These are phyloP conservation scores for Annulohypoxylon moriforme DNA, from an alignment of 495 filamentous ascomycete species.

Conservation along the genomic window DNA sequence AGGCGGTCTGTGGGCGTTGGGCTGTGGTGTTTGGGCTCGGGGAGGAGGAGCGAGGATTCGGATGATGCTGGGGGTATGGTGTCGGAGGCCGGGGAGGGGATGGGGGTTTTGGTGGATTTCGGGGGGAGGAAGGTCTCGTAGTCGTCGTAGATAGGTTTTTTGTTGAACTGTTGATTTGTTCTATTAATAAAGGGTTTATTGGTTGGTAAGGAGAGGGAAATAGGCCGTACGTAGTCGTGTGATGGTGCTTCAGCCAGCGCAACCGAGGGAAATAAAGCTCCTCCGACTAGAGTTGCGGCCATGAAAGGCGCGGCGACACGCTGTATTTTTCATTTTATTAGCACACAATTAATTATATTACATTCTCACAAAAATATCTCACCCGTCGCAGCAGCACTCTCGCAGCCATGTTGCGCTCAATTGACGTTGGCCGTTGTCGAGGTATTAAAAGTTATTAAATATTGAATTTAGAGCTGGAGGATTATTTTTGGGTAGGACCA, in stretches of 20 bases:
- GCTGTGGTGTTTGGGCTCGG: slow-evolving; percentile 55
- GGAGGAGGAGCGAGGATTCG: slow-evolving; percentile 26
- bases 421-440: slow-evolving; percentile 45
- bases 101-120: slow-evolving; percentile 48
- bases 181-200: slow-evolving; percentile 5
- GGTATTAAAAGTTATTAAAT: slow-evolving; percentile 16
- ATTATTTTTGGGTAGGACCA: slow-evolving; percentile 18
- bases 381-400: slow-evolving; percentile 65
- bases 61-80: slow-evolving; percentile 44
- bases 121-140: slow-evolving; percentile 58
- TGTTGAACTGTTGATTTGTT: slow-evolving; percentile 56
- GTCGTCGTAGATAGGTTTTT: slow-evolving; percentile 92
- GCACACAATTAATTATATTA: slow-evolving; percentile 17
- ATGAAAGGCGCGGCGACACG: slow-evolving; percentile 61
- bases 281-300: slow-evolving; percentile 59
- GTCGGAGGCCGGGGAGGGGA: slow-evolving; percentile 45
- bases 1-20: slow-evolving; percentile 92
- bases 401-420: slow-evolving; percentile 63
- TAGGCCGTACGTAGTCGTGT: slow-evolving; percentile 49
- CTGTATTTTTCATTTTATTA: slow-evolving; percentile 33
- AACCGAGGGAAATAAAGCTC: slow-evolving; percentile 57
- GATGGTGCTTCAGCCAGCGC: slow-evolving; percentile 59
- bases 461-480: slow-evolving; percentile 26
- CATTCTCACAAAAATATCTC: slow-evolving; percentile 10
- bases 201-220: slow-evolving; percentile 1